Conservation (phyloP, 1,284 basidiomycete species). For the Tilletia caries region DNA sequence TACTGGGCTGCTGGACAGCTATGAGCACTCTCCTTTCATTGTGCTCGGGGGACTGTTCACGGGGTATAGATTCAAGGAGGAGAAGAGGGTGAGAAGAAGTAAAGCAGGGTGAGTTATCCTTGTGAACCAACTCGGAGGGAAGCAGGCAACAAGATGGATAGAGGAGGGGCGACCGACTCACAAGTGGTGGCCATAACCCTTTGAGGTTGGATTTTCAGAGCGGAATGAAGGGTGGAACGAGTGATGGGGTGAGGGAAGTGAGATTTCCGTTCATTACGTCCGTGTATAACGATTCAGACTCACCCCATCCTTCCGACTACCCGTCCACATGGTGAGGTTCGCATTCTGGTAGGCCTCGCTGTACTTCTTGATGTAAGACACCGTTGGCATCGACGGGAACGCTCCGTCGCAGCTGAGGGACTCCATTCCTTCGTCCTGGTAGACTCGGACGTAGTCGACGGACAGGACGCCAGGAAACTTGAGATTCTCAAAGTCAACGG, state of each 20-base stretch:
- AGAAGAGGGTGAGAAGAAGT: too few relatives aligned
- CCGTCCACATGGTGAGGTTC: background rate
- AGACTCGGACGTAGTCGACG: constrained; percentile 46
- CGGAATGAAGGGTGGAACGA: background rate
- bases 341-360: background rate
- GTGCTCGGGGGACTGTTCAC: background rate
- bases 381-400: background rate
- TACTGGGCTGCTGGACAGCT: too few relatives aligned
- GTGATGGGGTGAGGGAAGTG: background rate
- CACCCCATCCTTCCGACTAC: background rate
- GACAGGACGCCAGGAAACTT: constrained; percentile 32
- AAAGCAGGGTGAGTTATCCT: too few relatives aligned
- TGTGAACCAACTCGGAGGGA: background rate
- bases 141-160: background rate
- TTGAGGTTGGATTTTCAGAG: background rate
- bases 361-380: background rate
- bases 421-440: constrained; percentile 22
- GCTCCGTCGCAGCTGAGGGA: background rate
- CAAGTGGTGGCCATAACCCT: background rate
- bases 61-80: too few relatives aligned
- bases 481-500: constrained; percentile 33
- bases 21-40: background rate
- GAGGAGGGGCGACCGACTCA: background rate
- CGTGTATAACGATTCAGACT: background rate
- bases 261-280: too few relatives aligned